Percentiles rank a stretch among this genome's conserved stretches.
These are phyloP conservation scores for Stemphylium vesicarium DNA, from an alignment of 2,329 filamentous ascomycete genomes.

Conservation along the genomic window DNA sequence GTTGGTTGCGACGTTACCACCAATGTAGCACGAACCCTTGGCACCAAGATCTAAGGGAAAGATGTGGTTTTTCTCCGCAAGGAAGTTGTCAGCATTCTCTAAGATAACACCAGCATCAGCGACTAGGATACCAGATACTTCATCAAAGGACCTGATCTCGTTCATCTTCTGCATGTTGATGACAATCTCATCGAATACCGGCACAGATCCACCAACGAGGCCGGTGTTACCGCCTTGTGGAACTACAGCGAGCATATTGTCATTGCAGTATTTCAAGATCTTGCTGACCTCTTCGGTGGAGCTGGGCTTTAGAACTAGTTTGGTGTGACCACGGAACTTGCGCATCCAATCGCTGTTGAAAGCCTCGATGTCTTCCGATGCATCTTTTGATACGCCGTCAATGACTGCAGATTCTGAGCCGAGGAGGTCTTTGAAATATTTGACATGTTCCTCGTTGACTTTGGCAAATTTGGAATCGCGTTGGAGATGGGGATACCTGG, in stretches of 20 bases:
- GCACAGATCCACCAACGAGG: constrained; percentile 91
- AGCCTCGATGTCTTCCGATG: constrained; percentile 79
- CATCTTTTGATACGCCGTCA: constrained; percentile 78
- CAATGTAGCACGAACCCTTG: constrained; percentile 95
- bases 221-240: constrained; percentile 98
- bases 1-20: constrained; percentile 95
- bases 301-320: constrained; percentile 83
- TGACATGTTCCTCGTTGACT: constrained; percentile 79
- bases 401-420: constrained; percentile 80
- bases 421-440: constrained; percentile 81
- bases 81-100: constrained; percentile 83
- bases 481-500: constrained; percentile 76
- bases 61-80: constrained; percentile 83
- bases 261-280: constrained; percentile 93
- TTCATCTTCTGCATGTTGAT: constrained; percentile 92
- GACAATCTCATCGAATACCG: constrained; percentile 98
- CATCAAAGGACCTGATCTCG: constrained; percentile 87
- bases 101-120: constrained; percentile 91
- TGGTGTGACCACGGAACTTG: constrained; percentile 92
- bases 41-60: constrained; percentile 97
- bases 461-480: constrained; percentile 76
- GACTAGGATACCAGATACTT: constrained; percentile 87
- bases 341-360: constrained; percentile 99
- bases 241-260: constrained; percentile 88
- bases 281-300: constrained; percentile 88